Evolutionary conservation across 805 yeast genomes (phyloP), one percentile per base, ranked within the genome.

Genomic region (Isabelozyma rhagii): DNA sequence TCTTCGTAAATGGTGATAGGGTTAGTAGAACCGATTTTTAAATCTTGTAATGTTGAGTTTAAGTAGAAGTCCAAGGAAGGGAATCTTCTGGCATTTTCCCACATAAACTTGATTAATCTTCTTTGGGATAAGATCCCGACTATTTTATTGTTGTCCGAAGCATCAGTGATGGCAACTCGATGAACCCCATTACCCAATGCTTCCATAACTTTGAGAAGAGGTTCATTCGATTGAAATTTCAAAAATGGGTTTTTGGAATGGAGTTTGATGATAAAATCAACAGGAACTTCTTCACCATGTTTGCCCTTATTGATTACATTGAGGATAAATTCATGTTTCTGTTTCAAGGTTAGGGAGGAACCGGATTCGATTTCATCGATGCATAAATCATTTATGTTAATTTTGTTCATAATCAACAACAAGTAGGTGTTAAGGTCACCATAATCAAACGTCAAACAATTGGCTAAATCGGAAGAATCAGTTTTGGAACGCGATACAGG

Each of bases 141-240:
- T 45, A 92, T 83, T 51, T 77, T 75, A 21, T 47, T 47, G 45
- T 74, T 68, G 44, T 74, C 77, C 2, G 51, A 49, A 18, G 65
- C 65, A 61, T 82, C 75, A 18, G 86, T 78, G 49, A 92, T 88
- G 9, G 97, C 97, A 17, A 93, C 82, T 63, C 99, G 79, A 70
- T 94, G 99, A 3, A 92, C 97, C 17, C 99, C 99, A 39, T 88
- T 82, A n/a, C 97, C 98, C 53, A 93, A 74, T 10, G 88, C 83
- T 66, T 90, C 96, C 58, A 89, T 87, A 2, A 89, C 97, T 5
- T 82, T 78, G 41, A 85, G 77, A 47, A 93, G 72, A 17, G 84
- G 80, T 49, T 86, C 91, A 18, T 69, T 56, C 58, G 89, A 91
- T 42, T 83, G 80, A 50, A 94, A 73, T 62, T 89, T 87, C 53